Evolutionary conservation across 2,329 filamentous ascomycete genomes (phyloP), one percentile per base, ranked within the genome.

Genomic region (Incumbomyces delicatus): DNA sequence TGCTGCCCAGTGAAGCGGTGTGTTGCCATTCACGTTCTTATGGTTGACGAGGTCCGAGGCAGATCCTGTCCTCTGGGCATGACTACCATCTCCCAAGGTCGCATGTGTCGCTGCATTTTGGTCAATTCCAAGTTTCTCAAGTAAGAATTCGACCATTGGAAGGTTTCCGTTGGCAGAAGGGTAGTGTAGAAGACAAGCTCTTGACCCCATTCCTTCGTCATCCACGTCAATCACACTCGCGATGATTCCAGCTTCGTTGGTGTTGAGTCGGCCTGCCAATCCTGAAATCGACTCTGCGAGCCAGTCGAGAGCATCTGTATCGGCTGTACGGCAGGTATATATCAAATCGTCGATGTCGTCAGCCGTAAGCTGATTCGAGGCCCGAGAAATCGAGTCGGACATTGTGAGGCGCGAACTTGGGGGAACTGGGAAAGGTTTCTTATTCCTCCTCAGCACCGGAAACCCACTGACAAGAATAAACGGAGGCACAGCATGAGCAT

Each of bases 1-100:
- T 0, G 87, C 85, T 0, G 90, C 90, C 89, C 89, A 96, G 68
- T 98, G 92, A 48, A 98, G 72, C 0, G 87, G 78, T 1, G 90
- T 95, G 69, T 95, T 96, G 37, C 88, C 89, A 38, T 85, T 83
- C 51, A 80, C 72, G 60, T 98, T 98, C 51, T 77, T 73, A 63
- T 70, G 64, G 61, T 72, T 66, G 41, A 72, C 45, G 2, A 70
- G 57, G 3, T 59, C 51, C 6, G 52, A 39, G 13, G 45, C 36
- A 13, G 37, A 27, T 16, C 33, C 16, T n/a, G 41, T 36, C 11
- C 30, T 22, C 38, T 42, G 17, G 60, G 52, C 10, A 61, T 58
- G 14, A 75, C 62, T 20, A 62, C 58, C 51, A 17, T 44, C 18
- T 32, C 16, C 16, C 63, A 41, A 17, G 59, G 44, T 22, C 5